Evolutionary conservation across 164 flowering plant genomes (phyloP).

Genomic region (Annona squamosa): DNA sequence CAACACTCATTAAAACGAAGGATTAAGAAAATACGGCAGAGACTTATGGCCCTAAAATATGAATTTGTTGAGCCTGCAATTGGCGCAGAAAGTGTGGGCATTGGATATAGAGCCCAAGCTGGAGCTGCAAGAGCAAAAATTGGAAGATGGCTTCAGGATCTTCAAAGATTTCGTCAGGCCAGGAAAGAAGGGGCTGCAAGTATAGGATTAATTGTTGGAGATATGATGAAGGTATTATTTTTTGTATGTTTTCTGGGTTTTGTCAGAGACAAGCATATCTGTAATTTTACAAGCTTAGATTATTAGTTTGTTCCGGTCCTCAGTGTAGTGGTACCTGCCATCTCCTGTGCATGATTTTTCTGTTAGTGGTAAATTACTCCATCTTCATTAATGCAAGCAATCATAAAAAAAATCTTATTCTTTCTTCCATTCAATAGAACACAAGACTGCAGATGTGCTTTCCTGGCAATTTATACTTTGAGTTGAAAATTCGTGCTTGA

Average conservation of each 20-base stretch:
- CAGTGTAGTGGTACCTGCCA: background rate
- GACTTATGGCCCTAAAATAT: constrained; percentile 84
- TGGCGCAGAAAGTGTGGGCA: constrained; percentile 59
- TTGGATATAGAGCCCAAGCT: constrained; percentile 66
- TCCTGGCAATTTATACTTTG: background rate
- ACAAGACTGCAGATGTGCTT: background rate
- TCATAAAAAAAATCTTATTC: too few relatives aligned
- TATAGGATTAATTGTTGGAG: constrained; percentile 76
- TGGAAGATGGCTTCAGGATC: constrained; percentile 93
- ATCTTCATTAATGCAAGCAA: background rate
- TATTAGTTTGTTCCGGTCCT: background rate
- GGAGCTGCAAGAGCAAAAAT: constrained; percentile 83
- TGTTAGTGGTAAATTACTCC: background rate
- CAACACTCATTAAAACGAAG: constrained; percentile 67
- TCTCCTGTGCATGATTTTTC: background rate
- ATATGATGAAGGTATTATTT: constrained; percentile 71
- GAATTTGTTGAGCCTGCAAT: constrained; percentile 60
- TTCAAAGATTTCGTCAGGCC: constrained; percentile 86
- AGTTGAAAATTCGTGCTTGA: background rate
- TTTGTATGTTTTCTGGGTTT: constrained; percentile 3
- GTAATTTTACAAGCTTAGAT: background rate
- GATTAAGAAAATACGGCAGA: constrained; percentile 80
- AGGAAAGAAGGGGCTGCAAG: constrained; percentile 93
- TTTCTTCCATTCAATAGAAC: background rate
- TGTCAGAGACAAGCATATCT: background rate